phyloP scores from a whole-genome alignment of 2,329 filamentous ascomycete genomes.

The Akanthomyces muscarius region DNA sequence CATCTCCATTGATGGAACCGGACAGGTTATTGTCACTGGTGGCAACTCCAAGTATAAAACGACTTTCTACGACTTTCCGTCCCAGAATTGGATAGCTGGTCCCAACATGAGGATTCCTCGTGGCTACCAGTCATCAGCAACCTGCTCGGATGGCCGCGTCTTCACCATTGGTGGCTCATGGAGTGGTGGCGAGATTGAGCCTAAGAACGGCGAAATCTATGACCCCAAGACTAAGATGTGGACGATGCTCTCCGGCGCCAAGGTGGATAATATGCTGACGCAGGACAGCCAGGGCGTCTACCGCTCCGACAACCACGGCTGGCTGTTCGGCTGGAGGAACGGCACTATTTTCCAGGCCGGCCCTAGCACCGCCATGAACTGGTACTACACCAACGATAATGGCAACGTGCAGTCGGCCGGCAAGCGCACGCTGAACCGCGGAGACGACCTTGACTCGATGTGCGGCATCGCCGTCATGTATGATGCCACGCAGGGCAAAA shows the following conservation, averaged over 20 bases:
- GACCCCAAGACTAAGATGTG: slow-evolving; percentile 42
- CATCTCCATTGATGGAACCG: slow-evolving; percentile 45
- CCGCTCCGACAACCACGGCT: slow-evolving; percentile 34
- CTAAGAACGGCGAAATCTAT: slow-evolving; percentile 55
- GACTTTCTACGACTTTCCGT: slow-evolving; percentile 42
- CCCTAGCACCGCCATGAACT: slow-evolving; percentile 52
- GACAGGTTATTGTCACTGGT: slow-evolving; percentile 50
- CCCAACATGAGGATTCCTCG: slow-evolving; percentile 43
- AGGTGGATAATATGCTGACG: slow-evolving; percentile 48
- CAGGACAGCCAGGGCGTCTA: slow-evolving; percentile 47
- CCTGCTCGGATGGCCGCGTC: slow-evolving; percentile 48
- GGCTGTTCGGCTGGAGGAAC: slow-evolving; percentile 41
- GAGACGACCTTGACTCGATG: slow-evolving; percentile 47
- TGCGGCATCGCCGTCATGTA: slow-evolving; percentile 55
- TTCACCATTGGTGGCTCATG: slow-evolving; percentile 57
- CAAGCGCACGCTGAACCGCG: slow-evolving; percentile 20
- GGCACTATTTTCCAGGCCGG: slow-evolving; percentile 51
- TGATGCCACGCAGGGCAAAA: slow-evolving; percentile 54
- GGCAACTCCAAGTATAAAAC: slow-evolving; percentile 46
- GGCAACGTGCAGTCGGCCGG: slow-evolving; percentile 42
- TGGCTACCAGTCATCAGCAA: slow-evolving; percentile 50
- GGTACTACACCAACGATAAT: slow-evolving; percentile 45
- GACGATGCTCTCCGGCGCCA: slow-evolving; percentile 40
- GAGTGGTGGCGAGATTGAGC: slow-evolving; percentile 41
- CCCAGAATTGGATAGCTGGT: slow-evolving; percentile 35